These are phyloP conservation scores for Russula sp. DNA, from an alignment of 768 basidiomycete species.

Conservation along the genomic window DNA sequence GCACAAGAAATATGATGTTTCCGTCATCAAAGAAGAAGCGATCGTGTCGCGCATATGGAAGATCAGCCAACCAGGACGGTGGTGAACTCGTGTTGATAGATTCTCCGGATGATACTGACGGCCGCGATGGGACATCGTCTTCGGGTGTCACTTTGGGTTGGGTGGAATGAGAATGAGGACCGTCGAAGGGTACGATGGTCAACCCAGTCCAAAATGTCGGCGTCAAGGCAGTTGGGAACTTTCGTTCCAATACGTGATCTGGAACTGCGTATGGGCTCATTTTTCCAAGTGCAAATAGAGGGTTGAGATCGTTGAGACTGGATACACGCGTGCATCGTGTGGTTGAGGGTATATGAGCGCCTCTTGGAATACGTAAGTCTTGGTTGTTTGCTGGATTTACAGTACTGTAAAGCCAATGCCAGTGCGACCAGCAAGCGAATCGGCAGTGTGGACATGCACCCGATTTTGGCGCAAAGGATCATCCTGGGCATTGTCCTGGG, in stretches of 20 bases:
- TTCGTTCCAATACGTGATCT: no score
- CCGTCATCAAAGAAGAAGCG: slow-evolving; percentile 6
- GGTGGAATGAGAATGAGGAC: background rate
- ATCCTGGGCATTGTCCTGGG: no score
- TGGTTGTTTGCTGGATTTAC: no score
- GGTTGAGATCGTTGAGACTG: background rate
- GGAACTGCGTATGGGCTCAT: background rate
- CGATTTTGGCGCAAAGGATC: no score
- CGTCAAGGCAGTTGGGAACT: no score
- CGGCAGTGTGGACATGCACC: no score
- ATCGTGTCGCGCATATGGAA: background rate
- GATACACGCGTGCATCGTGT: background rate
- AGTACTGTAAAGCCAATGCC: no score
- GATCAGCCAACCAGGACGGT: background rate
- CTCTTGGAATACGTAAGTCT: background rate
- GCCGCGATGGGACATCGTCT: background rate
- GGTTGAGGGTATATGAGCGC: background rate
- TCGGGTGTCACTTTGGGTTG: background rate
- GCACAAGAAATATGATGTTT: slow-evolving; percentile 9
- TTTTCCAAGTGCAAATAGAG: background rate
- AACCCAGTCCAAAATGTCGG: background rate
- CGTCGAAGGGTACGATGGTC: slow-evolving; percentile 4
- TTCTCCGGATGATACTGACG: background rate
- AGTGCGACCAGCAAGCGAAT: no score
- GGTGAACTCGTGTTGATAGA: background rate